Base-by-base conservation (phyloP, 2,329 filamentous ascomycete species). In the Phoma sp. region DNA sequence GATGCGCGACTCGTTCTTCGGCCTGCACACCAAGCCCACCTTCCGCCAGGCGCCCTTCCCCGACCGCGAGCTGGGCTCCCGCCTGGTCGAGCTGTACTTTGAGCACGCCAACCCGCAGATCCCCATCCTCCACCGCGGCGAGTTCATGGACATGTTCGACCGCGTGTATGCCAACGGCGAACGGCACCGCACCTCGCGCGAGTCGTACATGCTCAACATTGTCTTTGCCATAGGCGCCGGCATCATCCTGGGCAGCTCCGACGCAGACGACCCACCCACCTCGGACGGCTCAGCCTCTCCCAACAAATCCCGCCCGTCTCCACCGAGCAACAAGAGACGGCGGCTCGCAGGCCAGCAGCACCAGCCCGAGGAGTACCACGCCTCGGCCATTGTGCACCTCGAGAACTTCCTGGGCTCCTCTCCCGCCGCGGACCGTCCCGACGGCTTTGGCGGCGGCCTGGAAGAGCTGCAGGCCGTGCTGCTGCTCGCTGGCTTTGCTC, bases 41-140 rank as follows among this genome's bases (percentile, higher is more conserved):
- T 95, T 97, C 70, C 87, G 90, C 57, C 90, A 90, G 37, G 93
- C 93, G 0, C 83, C 87, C 0, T 97, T 98, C 65, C 95, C 95
- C 0, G 86, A 90, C 59, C 86, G 84, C 59, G 85, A 90, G 26
- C 80, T 96, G 2, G 93, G 87, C 1, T 76, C 84, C 48, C 84
- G 86, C 55, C 82, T 98, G 15, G 87, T 91, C 30, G 85, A 87
- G 48, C 83, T 97, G 30, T 98, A 97, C 74, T 98, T 98, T 74
- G 92, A 97, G 76, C 91, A 97, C 72, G 92, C 93, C 1, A 98
- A 98, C 72, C 93, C 93, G 4, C 93, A 98, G 74, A 96, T 97
- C 61, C 93, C 93, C 0, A 92, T 97, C 36, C 80, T 98, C 42
- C 93, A 98, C 71, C 87, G 91, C 30, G 88, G 84, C 26, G 92